Percentiles rank a stretch among this genome's conserved stretches.
These are phyloP conservation scores for Colletotrichum spaethianum DNA, from an alignment of 2,329 filamentous ascomycete species.

Conservation along the genomic window DNA sequence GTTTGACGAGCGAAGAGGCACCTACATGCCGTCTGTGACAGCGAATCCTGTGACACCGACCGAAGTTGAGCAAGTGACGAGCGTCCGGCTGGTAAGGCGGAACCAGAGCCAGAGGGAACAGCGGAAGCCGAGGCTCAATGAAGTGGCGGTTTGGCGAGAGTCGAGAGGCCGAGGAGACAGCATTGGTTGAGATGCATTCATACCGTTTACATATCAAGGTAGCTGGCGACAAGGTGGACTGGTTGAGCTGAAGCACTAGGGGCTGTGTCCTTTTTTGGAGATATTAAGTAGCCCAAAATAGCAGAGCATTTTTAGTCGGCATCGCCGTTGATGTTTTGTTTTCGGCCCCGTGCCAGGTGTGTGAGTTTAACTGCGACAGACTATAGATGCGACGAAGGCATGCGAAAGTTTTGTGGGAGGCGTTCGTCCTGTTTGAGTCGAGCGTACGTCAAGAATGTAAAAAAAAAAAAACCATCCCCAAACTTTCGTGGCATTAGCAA, in stretches of 20 bases:
- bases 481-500: background rate
- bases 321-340: background rate
- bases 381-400: constrained; percentile 16
- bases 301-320: constrained; percentile 4
- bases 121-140: constrained; percentile 31
- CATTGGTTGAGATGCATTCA: constrained; percentile 36
- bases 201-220: constrained; percentile 25
- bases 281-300: constrained; percentile 30
- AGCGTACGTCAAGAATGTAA: background rate
- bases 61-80: constrained; percentile 30
- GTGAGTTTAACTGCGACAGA: background rate
- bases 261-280: background rate
- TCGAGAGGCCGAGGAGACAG: constrained; percentile 22
- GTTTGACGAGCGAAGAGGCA: background rate
- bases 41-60: background rate
- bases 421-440: constrained; percentile 13
- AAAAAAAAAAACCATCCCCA: background rate
- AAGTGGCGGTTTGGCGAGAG: background rate
- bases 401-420: constrained; percentile 4
- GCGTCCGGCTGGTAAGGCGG: constrained; percentile 40
- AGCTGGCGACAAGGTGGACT: background rate
- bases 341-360: too few species aligned
- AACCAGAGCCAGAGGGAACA: constrained; percentile 38
- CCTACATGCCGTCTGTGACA: background rate
- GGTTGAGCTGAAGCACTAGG: constrained; percentile 4